Conservation (phyloP, 2,329 filamentous ascomycete species). For the Trichothecium roseum region DNA sequence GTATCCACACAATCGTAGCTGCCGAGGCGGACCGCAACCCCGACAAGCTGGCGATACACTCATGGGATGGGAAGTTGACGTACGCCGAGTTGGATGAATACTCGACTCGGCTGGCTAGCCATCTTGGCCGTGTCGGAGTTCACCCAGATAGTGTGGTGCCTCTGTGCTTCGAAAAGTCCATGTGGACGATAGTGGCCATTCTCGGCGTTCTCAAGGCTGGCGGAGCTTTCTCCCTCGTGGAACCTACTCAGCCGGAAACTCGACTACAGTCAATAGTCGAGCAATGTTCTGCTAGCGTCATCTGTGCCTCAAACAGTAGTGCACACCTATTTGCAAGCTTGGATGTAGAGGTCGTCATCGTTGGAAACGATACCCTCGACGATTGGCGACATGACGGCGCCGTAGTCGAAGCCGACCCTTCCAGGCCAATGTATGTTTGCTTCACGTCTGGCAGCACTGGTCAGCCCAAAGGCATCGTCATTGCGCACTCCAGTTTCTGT, state of each 20-base stretch:
- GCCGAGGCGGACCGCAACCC: constrained; percentile 1
- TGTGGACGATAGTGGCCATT: constrained; percentile 7
- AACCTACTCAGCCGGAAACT: constrained; percentile 4
- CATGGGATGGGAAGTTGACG: not conserved
- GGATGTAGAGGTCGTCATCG: no score
- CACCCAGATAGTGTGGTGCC: constrained; percentile 7
- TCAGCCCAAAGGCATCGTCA: constrained; percentile 5
- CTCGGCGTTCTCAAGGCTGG: constrained; percentile 12
- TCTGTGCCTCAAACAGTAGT: not conserved
- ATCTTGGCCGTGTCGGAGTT: constrained; percentile 5
- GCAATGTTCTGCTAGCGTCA: not conserved
- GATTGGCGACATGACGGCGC: no score
- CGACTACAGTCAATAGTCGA: not conserved
- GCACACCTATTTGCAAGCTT: no score
- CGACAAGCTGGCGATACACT: not conserved
- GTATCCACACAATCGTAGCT: constrained; percentile 12
- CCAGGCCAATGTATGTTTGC: not conserved
- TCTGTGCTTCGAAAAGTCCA: constrained; percentile 11
- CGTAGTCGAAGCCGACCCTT: no score
- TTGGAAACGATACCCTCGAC: no score
- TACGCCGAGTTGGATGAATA: not conserved
- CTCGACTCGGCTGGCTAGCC: not conserved
- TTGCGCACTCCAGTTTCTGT: constrained; percentile 7
- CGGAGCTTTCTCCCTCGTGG: constrained; percentile 12
- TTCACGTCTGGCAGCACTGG: constrained; percentile 5